A percentile compares a stretch with the other conserved stretches of the same genome.
Evolutionary conservation across 106 monocot genomes (phyloP).

Genomic region (Acanthochlamys bracteata): DNA sequence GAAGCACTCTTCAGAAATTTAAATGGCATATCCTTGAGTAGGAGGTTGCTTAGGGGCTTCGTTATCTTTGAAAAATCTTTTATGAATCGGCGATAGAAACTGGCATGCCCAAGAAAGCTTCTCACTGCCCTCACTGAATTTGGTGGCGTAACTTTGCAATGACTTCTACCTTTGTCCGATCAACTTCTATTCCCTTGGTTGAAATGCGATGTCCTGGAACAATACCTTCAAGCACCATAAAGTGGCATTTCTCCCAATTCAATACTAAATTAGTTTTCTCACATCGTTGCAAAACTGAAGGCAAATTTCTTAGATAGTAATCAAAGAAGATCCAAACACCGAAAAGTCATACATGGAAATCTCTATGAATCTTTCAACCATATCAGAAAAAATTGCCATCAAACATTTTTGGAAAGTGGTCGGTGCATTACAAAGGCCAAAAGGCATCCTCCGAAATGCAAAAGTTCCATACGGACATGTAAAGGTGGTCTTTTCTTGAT

Average conservation of each 20-base stretch:
- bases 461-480: constrained; percentile 6
- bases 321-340: constrained; percentile 4
- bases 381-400: constrained; percentile 7
- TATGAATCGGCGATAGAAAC: neutral
- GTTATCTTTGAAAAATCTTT: neutral
- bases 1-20: neutral
- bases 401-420: constrained; percentile 7
- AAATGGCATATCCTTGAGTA: neutral
- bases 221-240: neutral
- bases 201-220: neutral
- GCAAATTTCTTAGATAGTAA: neutral
- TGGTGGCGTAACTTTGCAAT: neutral
- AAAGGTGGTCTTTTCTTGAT: constrained; percentile 8
- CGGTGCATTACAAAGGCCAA: neutral
- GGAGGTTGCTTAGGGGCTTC: neutral
- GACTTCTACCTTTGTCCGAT: neutral
- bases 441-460: constrained; percentile 7
- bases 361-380: constrained; percentile 1
- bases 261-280: neutral
- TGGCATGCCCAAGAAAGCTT: neutral
- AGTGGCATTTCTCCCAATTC: constrained; percentile 2
- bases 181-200: neutral
- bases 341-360: constrained; percentile 11
- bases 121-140: neutral
- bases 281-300: neutral